Conservation (phyloP, 805 yeast species). For the Candida cerambycidarum region DNA sequence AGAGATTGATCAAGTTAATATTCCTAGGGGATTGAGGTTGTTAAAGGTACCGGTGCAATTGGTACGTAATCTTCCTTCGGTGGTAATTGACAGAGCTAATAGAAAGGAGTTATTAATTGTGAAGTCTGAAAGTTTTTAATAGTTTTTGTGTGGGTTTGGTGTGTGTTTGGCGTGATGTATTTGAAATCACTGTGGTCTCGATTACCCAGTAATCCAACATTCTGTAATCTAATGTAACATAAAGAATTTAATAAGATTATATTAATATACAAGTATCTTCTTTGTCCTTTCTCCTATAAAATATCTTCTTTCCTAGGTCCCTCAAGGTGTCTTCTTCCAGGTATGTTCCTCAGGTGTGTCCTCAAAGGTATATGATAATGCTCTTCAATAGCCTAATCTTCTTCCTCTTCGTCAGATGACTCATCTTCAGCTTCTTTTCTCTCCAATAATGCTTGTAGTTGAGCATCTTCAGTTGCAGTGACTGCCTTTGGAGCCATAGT, state of each 20-base stretch:
- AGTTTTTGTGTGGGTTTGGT: too few species aligned
- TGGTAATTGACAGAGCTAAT: slow-evolving; percentile 42
- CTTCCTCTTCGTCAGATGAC: slow-evolving; percentile 79
- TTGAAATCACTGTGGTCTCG: too few species aligned
- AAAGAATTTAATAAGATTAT: background rate
- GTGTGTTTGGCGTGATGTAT: too few species aligned
- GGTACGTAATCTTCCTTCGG: slow-evolving; percentile 34
- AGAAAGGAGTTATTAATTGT: slow-evolving; percentile 28
- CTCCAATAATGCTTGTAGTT: slow-evolving; percentile 92
- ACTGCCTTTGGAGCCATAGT: slow-evolving; percentile 99
- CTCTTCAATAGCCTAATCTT: slow-evolving; percentile 22
- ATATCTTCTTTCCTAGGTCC: too few species aligned
- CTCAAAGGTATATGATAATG: too few species aligned
- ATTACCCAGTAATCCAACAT: too few species aligned
- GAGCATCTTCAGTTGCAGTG: slow-evolving; percentile 97
- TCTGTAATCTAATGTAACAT: too few species aligned
- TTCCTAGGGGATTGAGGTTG: slow-evolving; percentile 41
- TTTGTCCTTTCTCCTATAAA: too few species aligned
- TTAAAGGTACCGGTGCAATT: slow-evolving; percentile 35
- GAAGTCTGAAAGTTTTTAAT: slow-evolving; percentile 14
- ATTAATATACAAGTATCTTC: slow-evolving; percentile 8
- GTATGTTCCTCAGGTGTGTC: too few species aligned
- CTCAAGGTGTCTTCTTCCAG: too few species aligned
- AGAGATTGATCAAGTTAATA: slow-evolving; percentile 34
- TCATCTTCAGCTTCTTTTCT: slow-evolving; percentile 87